phyloP scores from a whole-genome alignment of 2,329 filamentous ascomycete species.

The Cercospora sp. region DNA sequence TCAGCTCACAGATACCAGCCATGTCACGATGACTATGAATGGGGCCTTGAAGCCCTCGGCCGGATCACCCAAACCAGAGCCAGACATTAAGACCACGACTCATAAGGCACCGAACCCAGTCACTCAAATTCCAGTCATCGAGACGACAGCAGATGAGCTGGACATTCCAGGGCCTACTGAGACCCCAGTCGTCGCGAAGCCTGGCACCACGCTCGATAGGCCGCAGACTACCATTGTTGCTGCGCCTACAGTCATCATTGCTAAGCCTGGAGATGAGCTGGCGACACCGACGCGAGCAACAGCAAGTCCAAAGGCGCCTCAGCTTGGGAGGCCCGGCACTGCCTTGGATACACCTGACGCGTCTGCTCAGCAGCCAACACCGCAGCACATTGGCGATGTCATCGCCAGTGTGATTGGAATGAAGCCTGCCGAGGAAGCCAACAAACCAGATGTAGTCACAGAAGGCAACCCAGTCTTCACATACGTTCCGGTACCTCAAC shows the following conservation, averaged over 20 bases:
- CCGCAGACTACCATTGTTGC: neutral
- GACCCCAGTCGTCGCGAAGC: neutral
- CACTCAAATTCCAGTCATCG: neutral
- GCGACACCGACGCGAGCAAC: neutral
- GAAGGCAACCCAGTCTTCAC: neutral
- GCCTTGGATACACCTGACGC: neutral
- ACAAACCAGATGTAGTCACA: neutral
- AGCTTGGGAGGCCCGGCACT: conserved; percentile 4
- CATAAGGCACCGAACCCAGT: neutral
- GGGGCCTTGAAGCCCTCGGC: conserved; percentile 3
- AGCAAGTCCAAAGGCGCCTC: neutral
- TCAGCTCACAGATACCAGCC: conserved; percentile 13
- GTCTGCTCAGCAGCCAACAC: neutral
- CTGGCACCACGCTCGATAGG: neutral
- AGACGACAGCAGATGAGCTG: conserved; percentile 2
- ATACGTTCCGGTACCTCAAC: neutral
- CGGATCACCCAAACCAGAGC: conserved; percentile 7
- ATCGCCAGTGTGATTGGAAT: conserved; percentile 17
- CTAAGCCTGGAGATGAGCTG: neutral
- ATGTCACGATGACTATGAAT: conserved; percentile 15
- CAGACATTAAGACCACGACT: neutral
- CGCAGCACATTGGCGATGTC: conserved; percentile 6
- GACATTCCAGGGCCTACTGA: neutral
- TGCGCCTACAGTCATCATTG: neutral
- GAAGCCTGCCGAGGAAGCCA: neutral